phyloP scores from a whole-genome alignment of 331 rosid species.

The Arachis monticola region DNA sequence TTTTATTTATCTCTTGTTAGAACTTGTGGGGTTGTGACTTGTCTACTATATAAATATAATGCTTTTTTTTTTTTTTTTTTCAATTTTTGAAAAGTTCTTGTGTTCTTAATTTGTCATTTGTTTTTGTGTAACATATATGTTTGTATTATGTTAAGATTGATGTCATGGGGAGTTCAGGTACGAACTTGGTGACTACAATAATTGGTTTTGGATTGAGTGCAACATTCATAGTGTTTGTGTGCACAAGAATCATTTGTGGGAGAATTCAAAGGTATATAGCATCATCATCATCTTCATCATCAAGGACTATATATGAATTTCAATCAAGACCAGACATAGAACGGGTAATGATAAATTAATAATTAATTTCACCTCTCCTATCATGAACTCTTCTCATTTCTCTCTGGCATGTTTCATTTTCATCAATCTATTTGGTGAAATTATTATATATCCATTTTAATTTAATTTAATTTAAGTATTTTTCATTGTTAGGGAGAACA shows the following conservation, averaged over 20 bases:
- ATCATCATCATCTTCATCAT: background rate
- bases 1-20: constrained; percentile 5
- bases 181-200: constrained; percentile 74
- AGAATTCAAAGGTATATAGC: constrained; percentile 58
- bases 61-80: constrained; percentile 4
- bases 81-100: constrained; percentile 20
- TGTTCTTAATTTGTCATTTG: constrained; percentile 3
- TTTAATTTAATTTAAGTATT: no score
- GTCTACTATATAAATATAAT: background rate
- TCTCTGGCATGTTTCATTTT: background rate
- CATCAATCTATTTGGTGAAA: no score
- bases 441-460: no score
- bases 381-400: background rate
- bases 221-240: constrained; percentile 89
- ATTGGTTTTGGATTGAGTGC: constrained; percentile 97
- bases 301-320: constrained; percentile 63
- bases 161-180: constrained; percentile 51
- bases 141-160: no score
- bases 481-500: constrained; percentile 66
- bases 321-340: constrained; percentile 73
- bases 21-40: constrained; percentile 40
- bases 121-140: constrained; percentile 26
- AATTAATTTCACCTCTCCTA: background rate
- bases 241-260: constrained; percentile 90
- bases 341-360: constrained; percentile 54